Evolutionary conservation across 164 flowering plant genomes (phyloP).

Genomic region (grape (Vitis vinifera)): DNA sequence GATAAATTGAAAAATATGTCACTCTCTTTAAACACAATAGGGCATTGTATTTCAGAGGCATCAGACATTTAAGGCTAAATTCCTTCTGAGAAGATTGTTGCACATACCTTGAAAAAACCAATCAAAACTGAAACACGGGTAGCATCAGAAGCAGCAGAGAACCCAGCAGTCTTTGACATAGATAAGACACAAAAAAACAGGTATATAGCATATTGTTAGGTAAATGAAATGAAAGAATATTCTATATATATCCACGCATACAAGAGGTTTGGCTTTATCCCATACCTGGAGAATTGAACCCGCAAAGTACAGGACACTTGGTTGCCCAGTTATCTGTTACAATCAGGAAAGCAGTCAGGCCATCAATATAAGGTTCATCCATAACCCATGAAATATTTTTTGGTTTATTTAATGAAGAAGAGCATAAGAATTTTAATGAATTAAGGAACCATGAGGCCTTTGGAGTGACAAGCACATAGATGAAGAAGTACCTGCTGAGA

Average conservation of each 20-base stretch:
- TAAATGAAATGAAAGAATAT: not conserved
- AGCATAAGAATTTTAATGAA: not conserved
- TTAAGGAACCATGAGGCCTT: not conserved
- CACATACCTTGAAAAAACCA: slow-evolving; percentile 80
- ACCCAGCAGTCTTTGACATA: slow-evolving; percentile 73
- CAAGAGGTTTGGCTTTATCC: not conserved
- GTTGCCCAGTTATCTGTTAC: slow-evolving; percentile 94
- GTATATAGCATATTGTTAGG: not conserved
- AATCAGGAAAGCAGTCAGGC: slow-evolving; percentile 12
- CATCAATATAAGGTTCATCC: not conserved
- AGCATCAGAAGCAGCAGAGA: slow-evolving; percentile 93
- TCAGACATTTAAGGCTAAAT: not conserved
- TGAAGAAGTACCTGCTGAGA: slow-evolving; percentile 75
- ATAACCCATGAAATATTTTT: not conserved
- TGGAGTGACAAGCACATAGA: not conserved
- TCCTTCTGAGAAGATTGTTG: not conserved
- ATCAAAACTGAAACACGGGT: slow-evolving; percentile 83
- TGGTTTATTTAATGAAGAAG: too few relatives aligned
- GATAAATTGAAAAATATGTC: slow-evolving; percentile 5
- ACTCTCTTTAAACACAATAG: not conserved
- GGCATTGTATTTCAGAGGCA: not conserved
- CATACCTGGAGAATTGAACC: slow-evolving; percentile 95
- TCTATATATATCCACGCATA: not conserved
- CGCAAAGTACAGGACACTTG: slow-evolving; percentile 96
- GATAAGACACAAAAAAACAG: not conserved